phyloP scores from a whole-genome alignment of 768 basidiomycete genomes.

The Leccinum incarnatum region DNA sequence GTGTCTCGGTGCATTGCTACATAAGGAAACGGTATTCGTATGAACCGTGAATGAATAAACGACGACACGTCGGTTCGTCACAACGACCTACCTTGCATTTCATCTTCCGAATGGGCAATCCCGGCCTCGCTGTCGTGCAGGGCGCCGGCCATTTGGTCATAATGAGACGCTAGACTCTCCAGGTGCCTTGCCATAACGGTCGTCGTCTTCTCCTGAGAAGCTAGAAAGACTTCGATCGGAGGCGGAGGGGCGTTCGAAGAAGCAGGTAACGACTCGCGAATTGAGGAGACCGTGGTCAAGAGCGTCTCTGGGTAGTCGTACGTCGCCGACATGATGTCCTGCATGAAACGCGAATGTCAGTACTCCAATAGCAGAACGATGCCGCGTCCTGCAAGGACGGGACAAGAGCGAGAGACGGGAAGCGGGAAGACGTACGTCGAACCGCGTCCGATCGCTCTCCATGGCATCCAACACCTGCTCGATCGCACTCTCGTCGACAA shows the following conservation, averaged over 20 bases:
- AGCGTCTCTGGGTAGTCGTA: constrained; percentile 69
- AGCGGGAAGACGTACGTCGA: constrained; percentile 54
- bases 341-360: not conserved
- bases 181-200: constrained; percentile 70
- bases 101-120: constrained; percentile 63
- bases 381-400: not conserved
- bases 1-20: constrained; percentile 81
- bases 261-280: constrained; percentile 51
- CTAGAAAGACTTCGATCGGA: constrained; percentile 44
- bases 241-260: constrained; percentile 28
- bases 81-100: constrained; percentile 53
- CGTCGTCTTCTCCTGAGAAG: constrained; percentile 52
- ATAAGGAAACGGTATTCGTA: not conserved
- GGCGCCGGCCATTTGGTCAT: constrained; percentile 71
- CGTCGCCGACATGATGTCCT: constrained; percentile 64
- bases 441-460: constrained; percentile 61
- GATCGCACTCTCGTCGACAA: constrained; percentile 79
- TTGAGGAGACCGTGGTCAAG: constrained; percentile 49
- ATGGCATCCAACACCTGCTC: constrained; percentile 74
- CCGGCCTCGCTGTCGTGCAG: constrained; percentile 68
- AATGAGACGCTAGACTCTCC: constrained; percentile 71
- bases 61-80: not conserved
- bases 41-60: not conserved
- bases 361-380: not conserved
- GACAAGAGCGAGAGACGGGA: not conserved